Conservation (phyloP, 768 basidiomycete genomes). For the Mycena latifolia region DNA sequence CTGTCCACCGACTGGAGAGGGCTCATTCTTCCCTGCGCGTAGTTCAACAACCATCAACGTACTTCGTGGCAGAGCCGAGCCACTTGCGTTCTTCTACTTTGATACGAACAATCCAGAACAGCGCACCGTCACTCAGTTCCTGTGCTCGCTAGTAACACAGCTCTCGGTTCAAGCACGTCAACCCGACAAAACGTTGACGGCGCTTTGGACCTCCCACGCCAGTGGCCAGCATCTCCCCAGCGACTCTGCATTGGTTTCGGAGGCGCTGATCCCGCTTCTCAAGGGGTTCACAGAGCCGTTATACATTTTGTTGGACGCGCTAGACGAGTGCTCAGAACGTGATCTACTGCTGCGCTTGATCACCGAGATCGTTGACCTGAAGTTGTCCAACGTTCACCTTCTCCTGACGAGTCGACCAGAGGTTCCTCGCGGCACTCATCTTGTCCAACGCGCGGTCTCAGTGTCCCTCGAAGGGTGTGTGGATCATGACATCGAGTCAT, state of each 20-base stretch:
- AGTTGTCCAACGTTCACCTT: conserved; percentile 15
- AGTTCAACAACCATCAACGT: conserved; percentile 2
- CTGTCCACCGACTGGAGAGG: too few species aligned
- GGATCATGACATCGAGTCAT: conserved; percentile 19
- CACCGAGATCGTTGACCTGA: conserved; percentile 8
- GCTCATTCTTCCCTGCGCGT: neutral
- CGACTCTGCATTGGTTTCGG: conserved; percentile 12
- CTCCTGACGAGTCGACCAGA: conserved; percentile 23
- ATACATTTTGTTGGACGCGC: conserved; percentile 37
- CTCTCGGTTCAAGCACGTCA: conserved; percentile 23
- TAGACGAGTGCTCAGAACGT: conserved; percentile 38
- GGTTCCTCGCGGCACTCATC: conserved; percentile 14
- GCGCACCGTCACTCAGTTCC: too few species aligned
- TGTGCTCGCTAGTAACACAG: conserved; percentile 36
- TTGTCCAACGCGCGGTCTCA: neutral
- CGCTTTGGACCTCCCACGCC: neutral
- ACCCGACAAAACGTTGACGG: neutral
- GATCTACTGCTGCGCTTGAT: conserved; percentile 23
- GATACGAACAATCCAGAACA: conserved; percentile 16
- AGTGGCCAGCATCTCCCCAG: conserved; percentile 1
- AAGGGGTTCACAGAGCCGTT: conserved; percentile 6
- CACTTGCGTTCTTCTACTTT: conserved; percentile 13
- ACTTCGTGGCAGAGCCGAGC: neutral
- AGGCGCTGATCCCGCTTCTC: conserved; percentile 26
- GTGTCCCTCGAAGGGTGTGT: conserved; percentile 1